These are phyloP conservation scores for Aspergillus coremiiformis DNA, from an alignment of 495 filamentous ascomycete genomes.

Conservation along the genomic window DNA sequence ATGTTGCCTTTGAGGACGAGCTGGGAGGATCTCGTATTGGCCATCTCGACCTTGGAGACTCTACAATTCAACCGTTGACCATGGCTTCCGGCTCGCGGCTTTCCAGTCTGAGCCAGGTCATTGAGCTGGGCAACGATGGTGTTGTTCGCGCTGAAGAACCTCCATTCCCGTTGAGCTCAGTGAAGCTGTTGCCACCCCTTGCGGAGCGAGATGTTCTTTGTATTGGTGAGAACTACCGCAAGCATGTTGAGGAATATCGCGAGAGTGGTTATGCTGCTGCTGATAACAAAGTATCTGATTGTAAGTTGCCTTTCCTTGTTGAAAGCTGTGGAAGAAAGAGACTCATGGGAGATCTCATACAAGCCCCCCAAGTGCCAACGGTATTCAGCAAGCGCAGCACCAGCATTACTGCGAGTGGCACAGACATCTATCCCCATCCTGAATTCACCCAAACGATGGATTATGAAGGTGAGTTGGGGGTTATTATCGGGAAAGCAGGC, in stretches of 20 bases:
- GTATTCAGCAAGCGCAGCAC: constrained; percentile 51
- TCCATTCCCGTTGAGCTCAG: constrained; percentile 26
- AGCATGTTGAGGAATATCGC: constrained; percentile 46
- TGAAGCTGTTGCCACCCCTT: constrained; percentile 41
- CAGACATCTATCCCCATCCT: constrained; percentile 41
- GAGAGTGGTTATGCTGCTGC: constrained; percentile 43
- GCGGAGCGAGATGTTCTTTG: constrained; percentile 45
- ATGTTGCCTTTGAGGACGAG: constrained; percentile 17
- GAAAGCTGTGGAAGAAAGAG: neutral
- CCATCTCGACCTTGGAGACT: constrained; percentile 34
- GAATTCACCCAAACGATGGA: constrained; percentile 44
- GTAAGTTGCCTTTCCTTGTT: neutral
- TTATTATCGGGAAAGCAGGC: constrained; percentile 47
- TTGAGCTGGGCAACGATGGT: constrained; percentile 15
- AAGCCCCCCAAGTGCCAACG: constrained; percentile 35
- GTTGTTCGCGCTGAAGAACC: constrained; percentile 14
- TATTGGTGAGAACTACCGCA: constrained; percentile 50
- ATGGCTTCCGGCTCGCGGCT: constrained; percentile 43
- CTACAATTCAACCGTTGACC: constrained; percentile 37
- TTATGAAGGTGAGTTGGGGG: constrained; percentile 52
- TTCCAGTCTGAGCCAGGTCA: constrained; percentile 43
- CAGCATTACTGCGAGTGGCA: constrained; percentile 42
- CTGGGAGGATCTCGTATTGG: constrained; percentile 32
- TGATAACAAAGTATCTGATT: constrained; percentile 32
- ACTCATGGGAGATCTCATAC: neutral